Base-by-base conservation (phyloP, 345 rosid genomes). In the Laguncularia racemosa region DNA sequence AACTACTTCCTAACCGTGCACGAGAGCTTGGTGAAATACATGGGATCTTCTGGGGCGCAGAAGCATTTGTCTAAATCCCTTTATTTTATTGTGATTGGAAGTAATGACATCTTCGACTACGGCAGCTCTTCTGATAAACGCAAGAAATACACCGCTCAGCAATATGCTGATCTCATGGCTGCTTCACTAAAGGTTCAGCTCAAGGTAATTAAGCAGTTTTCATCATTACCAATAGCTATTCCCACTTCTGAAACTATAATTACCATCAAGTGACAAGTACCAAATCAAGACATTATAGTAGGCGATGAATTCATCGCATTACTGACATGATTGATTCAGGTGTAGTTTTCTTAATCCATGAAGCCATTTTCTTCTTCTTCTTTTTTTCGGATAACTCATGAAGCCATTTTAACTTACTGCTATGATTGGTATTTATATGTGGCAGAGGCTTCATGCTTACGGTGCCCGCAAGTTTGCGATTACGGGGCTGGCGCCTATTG, bases 31-130 rank as follows among this genome's bases (percentile, higher is more conserved):
- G 63, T 59, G 17, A 23, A 20, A 1, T 63, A 62, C 48, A 52
- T 82, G 55, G 81, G 70, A 67, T 44, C 75, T 15, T 15, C 70
- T 3, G 68, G 13, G 43, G 76, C 78, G 44, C 73, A 76, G 48
- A 16, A 46, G 6, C 81, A 64, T 63, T 6, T 79, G 2, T 63
- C 88, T 0, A 84, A 76, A 55, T 85, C 97, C 11, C 65, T 91
- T 48, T 82, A 77, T 59, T 21, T 21, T n/a, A 26, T 81, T 26
- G 76, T 76, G 13, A 77, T 78, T 0, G 95, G 96, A 0, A 85
- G 89, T 72, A 88, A 91, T 14, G 91, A 85, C 61, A 48, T 91
- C 50, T 73, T 84, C 10, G 78, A 65, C 44, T 88, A 84, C 54
- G 75, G 57, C 28, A 74, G 74, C 20, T 74, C 79, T 1, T 60